Conservation (phyloP, 1,284 basidiomycete genomes). For the Microbotryum violaceum region DNA sequence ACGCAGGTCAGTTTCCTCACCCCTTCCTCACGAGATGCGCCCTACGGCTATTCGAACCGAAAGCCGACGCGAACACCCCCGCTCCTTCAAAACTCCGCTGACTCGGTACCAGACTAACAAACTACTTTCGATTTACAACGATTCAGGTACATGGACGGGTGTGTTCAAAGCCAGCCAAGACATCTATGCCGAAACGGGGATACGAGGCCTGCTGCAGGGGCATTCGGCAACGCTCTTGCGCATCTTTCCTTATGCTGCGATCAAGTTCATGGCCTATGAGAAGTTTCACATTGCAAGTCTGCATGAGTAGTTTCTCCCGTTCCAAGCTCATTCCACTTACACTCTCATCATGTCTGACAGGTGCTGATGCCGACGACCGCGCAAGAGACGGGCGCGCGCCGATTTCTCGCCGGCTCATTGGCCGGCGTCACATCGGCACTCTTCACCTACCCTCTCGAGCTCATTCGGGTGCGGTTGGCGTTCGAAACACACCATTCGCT, state of each 20-base stretch:
- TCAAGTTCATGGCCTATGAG: slow-evolving; percentile 98
- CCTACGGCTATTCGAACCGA: background rate
- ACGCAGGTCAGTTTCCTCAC: slow-evolving; percentile 57
- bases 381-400: slow-evolving; percentile 67
- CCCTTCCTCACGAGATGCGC: background rate
- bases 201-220: slow-evolving; percentile 82
- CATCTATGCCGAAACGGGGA: slow-evolving; percentile 67
- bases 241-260: slow-evolving; percentile 88
- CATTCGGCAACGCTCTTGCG: slow-evolving; percentile 76
- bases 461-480: slow-evolving; percentile 91
- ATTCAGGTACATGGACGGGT: slow-evolving; percentile 70
- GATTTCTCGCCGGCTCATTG: slow-evolving; percentile 79
- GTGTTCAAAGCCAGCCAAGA: slow-evolving; percentile 64
- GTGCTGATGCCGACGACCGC: slow-evolving; percentile 74
- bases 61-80: background rate
- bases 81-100: background rate
- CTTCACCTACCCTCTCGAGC: slow-evolving; percentile 88
- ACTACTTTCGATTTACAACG: background rate
- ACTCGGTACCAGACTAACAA: background rate
- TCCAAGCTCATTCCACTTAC: background rate
- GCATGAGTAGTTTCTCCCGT: background rate
- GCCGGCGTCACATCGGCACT: slow-evolving; percentile 84
- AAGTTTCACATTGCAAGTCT: slow-evolving; percentile 61
- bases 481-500: slow-evolving; percentile 44
- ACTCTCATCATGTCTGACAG: slow-evolving; percentile 32